Percentiles rank a stretch among this genome's conserved stretches.
Conservation (phyloP, 2,329 filamentous ascomycete genomes). For the Thelonectria blattea region DNA sequence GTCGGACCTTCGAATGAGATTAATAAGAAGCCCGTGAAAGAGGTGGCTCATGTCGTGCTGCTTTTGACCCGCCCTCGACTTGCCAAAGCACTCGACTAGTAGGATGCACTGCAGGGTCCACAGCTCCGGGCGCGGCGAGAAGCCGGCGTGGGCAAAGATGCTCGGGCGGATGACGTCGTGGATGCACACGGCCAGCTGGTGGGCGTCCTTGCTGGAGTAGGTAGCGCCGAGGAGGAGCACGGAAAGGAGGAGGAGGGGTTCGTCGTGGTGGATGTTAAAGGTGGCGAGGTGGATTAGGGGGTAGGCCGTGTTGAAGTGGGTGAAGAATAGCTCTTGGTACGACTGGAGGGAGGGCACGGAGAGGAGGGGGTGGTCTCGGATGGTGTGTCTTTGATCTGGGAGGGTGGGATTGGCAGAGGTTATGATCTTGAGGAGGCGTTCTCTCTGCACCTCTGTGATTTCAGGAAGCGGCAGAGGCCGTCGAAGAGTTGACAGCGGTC, state of each 20-base stretch:
- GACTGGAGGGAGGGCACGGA: conserved; percentile 57
- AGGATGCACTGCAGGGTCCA: conserved; percentile 68
- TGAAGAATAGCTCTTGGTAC: conserved; percentile 66
- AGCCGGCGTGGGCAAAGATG: conserved; percentile 63
- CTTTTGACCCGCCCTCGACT: conserved; percentile 65
- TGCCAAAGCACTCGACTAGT: conserved; percentile 69
- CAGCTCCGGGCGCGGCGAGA: conserved; percentile 63
- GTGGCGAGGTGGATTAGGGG: conserved; percentile 65
- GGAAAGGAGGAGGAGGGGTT: conserved; percentile 60
- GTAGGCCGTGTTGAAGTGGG: conserved; percentile 64
- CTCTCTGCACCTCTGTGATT: conserved; percentile 45
- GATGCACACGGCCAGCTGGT: conserved; percentile 66
- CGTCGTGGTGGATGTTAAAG: conserved; percentile 56
- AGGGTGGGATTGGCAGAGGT: conserved; percentile 54
- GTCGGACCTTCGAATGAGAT: conserved; percentile 46
- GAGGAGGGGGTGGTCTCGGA: conserved; percentile 57
- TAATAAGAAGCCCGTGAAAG: conserved; percentile 49
- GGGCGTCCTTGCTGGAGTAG: conserved; percentile 63
- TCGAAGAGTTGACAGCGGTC: conserved; percentile 36
- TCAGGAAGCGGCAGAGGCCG: conserved; percentile 28
- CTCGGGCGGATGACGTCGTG: conserved; percentile 65
- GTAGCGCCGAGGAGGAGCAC: conserved; percentile 67
- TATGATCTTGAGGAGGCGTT: conserved; percentile 56
- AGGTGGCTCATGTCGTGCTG: conserved; percentile 69
- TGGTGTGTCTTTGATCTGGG: conserved; percentile 44